phyloP scores from a whole-genome alignment of 306 rosid species.

The Begonia loranthoides region DNA sequence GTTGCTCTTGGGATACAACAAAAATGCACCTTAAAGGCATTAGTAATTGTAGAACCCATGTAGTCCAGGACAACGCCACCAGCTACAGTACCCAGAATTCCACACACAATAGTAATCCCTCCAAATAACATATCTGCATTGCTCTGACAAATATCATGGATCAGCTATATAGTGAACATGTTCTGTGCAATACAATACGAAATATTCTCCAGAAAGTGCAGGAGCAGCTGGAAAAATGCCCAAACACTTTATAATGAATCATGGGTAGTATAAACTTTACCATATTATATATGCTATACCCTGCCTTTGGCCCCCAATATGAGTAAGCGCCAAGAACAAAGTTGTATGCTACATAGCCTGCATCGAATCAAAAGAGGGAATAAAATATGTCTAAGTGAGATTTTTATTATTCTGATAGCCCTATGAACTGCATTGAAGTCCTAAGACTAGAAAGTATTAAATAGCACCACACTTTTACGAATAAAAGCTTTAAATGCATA shows the following conservation, averaged over 20 bases:
- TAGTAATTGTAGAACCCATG: conserved; percentile 43
- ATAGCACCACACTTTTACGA: too few species aligned
- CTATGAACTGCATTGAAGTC: too few species aligned
- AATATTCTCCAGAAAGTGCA: not conserved
- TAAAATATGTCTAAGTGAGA: too few species aligned
- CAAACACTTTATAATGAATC: conserved; percentile 7
- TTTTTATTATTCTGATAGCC: too few species aligned
- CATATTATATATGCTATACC: conserved; percentile 64
- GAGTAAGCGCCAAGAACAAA: conserved; percentile 83
- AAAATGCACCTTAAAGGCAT: conserved; percentile 78
- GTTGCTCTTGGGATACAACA: not conserved
- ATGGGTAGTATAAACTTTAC: conserved; percentile 22
- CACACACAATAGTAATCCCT: conserved; percentile 62
- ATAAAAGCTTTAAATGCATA: too few species aligned
- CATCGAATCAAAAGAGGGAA: conserved; percentile 4
- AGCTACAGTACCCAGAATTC: conserved; percentile 61
- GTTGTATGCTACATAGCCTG: conserved; percentile 64
- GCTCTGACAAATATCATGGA: conserved; percentile 24
- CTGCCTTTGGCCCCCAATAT: conserved; percentile 92
- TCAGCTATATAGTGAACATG: not conserved
- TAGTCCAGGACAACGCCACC: conserved; percentile 66
- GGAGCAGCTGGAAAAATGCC: not conserved
- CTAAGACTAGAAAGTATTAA: too few species aligned
- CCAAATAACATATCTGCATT: conserved; percentile 78
- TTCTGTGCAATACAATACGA: too few species aligned